Percentiles rank a stretch among this genome's conserved stretches.
Evolutionary conservation across 805 yeast genomes (phyloP).

Genomic region (Kodamaea kakaduensis): DNA sequence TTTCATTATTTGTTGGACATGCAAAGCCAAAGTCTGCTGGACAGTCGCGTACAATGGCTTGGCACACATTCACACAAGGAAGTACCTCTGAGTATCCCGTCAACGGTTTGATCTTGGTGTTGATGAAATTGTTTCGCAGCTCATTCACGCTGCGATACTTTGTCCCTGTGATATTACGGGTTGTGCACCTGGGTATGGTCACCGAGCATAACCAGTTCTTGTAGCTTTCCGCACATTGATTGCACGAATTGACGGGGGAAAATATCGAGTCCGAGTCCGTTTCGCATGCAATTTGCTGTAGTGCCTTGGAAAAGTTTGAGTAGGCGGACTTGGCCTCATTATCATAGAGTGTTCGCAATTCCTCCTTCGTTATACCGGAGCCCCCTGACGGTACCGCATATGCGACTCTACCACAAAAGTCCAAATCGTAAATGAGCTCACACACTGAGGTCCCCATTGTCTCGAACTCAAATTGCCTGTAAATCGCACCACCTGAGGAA

Average conservation of each 20-base stretch:
- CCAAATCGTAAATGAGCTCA: constrained; percentile 66
- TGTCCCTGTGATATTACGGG: constrained; percentile 43
- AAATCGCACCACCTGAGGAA: constrained; percentile 61
- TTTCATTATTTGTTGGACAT: constrained; percentile 55
- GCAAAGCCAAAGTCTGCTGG: constrained; percentile 70
- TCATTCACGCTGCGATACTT: constrained; percentile 41
- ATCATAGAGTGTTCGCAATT: constrained; percentile 51
- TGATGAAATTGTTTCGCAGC: constrained; percentile 61
- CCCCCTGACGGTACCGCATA: constrained; percentile 70
- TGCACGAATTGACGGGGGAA: constrained; percentile 73
- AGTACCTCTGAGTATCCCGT: constrained; percentile 69
- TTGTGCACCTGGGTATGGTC: constrained; percentile 81
- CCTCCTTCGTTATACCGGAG: constrained; percentile 12
- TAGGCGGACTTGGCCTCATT: constrained; percentile 52
- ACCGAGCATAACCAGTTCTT: constrained; percentile 88
- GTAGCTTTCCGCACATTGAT: constrained; percentile 67
- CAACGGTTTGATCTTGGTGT: constrained; percentile 48
- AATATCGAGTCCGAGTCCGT: constrained; percentile 59
- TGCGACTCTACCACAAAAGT: constrained; percentile 77
- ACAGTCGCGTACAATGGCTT: constrained; percentile 76
- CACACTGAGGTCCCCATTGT: constrained; percentile 58
- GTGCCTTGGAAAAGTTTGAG: constrained; percentile 65
- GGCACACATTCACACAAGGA: constrained; percentile 83
- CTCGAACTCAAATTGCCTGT: constrained; percentile 51
- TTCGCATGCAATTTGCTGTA: constrained; percentile 76